phyloP scores from a whole-genome alignment of 2,329 filamentous ascomycete genomes.

The Dendryphion nanum region DNA sequence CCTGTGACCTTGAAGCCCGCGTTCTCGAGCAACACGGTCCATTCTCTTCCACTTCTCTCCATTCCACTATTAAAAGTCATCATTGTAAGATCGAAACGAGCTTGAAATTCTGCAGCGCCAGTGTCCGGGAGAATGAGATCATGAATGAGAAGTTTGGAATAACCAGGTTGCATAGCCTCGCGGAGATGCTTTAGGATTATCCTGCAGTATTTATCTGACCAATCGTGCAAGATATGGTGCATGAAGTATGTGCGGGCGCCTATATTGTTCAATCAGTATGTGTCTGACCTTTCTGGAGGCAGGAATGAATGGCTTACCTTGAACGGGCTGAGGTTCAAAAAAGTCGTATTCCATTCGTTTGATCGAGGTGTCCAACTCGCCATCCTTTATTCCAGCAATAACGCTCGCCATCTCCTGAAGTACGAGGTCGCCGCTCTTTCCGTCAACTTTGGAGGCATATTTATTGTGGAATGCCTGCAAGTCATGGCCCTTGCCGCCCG shows the following conservation, averaged over 20 bases:
- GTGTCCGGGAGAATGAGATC: conserved; percentile 14
- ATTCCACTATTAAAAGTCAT: conserved; percentile 7
- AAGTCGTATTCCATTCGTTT: neutral
- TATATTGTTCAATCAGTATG: neutral
- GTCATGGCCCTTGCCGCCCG: conserved; percentile 1
- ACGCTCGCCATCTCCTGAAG: neutral
- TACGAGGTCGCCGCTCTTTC: neutral
- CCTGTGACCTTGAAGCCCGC: conserved; percentile 1
- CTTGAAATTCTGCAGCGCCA: conserved; percentile 1
- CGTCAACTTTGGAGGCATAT: neutral
- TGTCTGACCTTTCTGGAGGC: too few species aligned
- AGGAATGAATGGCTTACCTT: neutral
- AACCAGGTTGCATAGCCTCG: conserved; percentile 14
- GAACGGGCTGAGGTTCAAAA: neutral
- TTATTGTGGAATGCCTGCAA: neutral
- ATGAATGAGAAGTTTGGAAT: conserved; percentile 17
- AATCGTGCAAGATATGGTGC: conserved; percentile 22
- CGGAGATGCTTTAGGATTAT: conserved; percentile 12
- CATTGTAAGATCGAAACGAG: conserved; percentile 7
- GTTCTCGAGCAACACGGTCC: conserved; percentile 3
- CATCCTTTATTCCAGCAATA: neutral
- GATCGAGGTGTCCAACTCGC: neutral
- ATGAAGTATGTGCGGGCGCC: conserved; percentile 19
- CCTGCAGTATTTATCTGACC: conserved; percentile 16
- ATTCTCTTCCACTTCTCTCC: conserved; percentile 4